Base-by-base conservation (phyloP, 257 asterid species). In the Voacanga thouarsii region DNA sequence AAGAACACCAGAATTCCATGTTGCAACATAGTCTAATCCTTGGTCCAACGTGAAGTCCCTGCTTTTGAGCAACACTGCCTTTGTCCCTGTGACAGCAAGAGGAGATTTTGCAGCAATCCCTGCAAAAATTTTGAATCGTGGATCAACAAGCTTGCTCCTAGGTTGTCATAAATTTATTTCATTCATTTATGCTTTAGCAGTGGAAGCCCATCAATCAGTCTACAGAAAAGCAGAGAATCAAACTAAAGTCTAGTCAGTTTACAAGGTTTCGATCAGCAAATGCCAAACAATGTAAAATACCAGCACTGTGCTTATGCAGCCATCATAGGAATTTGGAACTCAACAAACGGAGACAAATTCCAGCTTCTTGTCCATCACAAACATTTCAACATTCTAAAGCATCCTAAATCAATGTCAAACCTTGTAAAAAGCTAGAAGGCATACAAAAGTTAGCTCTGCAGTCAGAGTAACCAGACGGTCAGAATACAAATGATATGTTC, bases 21-120 rank as follows among this genome's bases (percentile, higher is more conserved):
- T 89, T 14, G 97, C 97, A 26, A 94, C 92, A 79, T 94, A 92
- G 75, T 94, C 98, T 71, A 94, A 78, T n/a, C 89, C 97, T 86
- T 92, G 97, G 33, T 91, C 91, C 89, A 91, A 1, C 5, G 89
- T 88, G 81, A 89, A 6, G 65, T 90, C 97, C 82, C 96, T 88
- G 82, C 92, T 80, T 71, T 71, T 84, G 79, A 94, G 71, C 89
- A 94, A 70, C 82, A 91, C 97, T 37, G 94, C 81, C 89, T 94
- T 94, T 4, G 97, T 88, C 53, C 99, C 99, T 11, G 80, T 72
- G 0, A 90, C 85, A 39, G 98, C 97, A 39, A 94, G 89, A 10
- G 94, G 97, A 28, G 98, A 91, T 83, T 84, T 89, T 37, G 84
- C 89, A 51, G 90, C 96, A 56, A 92, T 91, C 59, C 83, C 98